These are phyloP conservation scores for Delphinella strobiligena DNA, from an alignment of 2,329 filamentous ascomycete species.

Conservation along the genomic window DNA sequence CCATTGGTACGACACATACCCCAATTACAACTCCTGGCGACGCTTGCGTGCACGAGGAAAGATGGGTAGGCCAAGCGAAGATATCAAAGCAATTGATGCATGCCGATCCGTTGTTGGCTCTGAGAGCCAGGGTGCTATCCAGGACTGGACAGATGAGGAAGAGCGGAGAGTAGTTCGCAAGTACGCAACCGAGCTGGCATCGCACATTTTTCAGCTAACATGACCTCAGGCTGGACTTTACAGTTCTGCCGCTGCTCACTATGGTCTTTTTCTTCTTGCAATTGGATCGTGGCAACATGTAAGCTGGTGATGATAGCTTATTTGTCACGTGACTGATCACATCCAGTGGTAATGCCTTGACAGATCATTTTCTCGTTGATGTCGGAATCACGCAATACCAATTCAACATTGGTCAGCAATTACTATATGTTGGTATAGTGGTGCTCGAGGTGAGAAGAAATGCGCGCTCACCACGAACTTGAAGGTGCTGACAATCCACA, in stretches of 20 bases:
- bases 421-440: constrained; percentile 21
- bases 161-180: constrained; percentile 1
- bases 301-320: too few relatives aligned
- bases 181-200: too few relatives aligned
- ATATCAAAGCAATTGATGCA: too few relatives aligned
- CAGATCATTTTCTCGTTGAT: constrained; percentile 20
- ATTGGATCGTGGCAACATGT: constrained; percentile 21
- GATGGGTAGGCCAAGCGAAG: not conserved
- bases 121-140: too few relatives aligned
- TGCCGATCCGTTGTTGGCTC: too few relatives aligned
- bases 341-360: constrained; percentile 18
- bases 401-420: constrained; percentile 22
- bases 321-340: too few relatives aligned
- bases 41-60: too few relatives aligned
- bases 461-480: too few relatives aligned
- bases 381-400: constrained; percentile 19
- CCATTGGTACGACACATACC: too few relatives aligned
- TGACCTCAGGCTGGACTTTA: constrained; percentile 32
- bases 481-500: too few relatives aligned
- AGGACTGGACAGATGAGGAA: not conserved
- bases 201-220: constrained; percentile 20
- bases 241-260: constrained; percentile 11
- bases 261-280: constrained; percentile 13
- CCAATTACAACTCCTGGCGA: too few relatives aligned
- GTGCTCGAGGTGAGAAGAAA: constrained; percentile 19